Evolutionary conservation across 768 basidiomycete species (phyloP), one percentile per base, ranked within the genome.

Genomic region (Trametes meyenii): DNA sequence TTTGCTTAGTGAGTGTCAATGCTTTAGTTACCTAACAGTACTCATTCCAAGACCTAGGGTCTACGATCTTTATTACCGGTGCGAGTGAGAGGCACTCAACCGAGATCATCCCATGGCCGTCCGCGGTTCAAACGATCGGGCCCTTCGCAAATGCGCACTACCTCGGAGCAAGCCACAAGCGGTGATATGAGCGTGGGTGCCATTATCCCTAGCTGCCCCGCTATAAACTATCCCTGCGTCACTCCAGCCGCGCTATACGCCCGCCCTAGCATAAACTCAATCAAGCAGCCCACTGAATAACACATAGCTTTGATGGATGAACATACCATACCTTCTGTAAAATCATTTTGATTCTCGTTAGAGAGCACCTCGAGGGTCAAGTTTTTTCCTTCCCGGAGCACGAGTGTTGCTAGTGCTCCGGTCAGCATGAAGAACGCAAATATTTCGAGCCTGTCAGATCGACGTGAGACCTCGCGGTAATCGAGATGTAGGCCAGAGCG

Each of bases 361-460:
- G 76, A 77, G 24, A 77, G 62, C 24, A 71, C 71, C 64, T 77
- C 76, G 17, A 77, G 70, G 36, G 73, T 71, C 39, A 67, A 61
- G 29, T 67, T 64, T 29, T 68, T 78, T n/a, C 80, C 80, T 69
- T 81, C 80, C 43, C 77, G 77, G 7, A 81, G 58, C 24, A 81
- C 71, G 45, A 76, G 58, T 5, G 79, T 80, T 29, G 79, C 75
- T 45, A 73, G 65, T 50, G 75, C 67, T 39, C 79, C 79, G 2
- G 78, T 77, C 24, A 80, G 57, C 79, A 78, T 81, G 73, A 80
- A 79, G 50, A 79, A 69, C 19, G 77, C 78, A 51, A 79, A 80
- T 55, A 81, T 74, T 64, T 81, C 71, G 16, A 81, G 67, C 60
- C 78, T 75, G 65, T 0, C 46, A 16, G 5, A 35, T 5, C 4